Evolutionary conservation across 495 filamentous ascomycete genomes (phyloP), one percentile per base, ranked within the genome.

Genomic region (Hyphodiscus hymeniophilus): DNA sequence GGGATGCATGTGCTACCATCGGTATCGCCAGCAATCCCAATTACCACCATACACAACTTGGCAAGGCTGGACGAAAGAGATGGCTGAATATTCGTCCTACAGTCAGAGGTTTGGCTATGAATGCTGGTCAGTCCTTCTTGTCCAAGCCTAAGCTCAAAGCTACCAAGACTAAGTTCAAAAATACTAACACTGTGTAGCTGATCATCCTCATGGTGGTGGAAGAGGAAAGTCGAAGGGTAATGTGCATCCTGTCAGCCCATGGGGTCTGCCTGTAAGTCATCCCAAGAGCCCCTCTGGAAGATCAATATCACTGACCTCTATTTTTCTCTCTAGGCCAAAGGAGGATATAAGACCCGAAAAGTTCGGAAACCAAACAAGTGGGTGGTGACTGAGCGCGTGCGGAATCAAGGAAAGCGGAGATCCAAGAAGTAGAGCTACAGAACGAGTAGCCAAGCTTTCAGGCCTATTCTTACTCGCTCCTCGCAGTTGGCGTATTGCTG

Each of bases 191-290:
- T 11, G 3, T 23, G 22, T 38, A 42, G 47, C 45, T 43, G 94
- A 98, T 56, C 92, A 98, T 77, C 90, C 92, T 56, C 92, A 98
- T 67, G 92, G 92, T 76, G 92, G 92, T 83, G 92, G 92, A 63
- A 76, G 94, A 71, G 92, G 92, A 63, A 98, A 98, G 72, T 94
- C 88, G 20, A 97, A 98, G 84, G 90, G 92, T 75, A 97, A 97
- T 65, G 76, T 86, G 47, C 71, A 92, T 62, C 90, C 94, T 36
- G 86, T 89, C 62, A 94, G 87, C 70, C 89, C 89, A 50, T 98
- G 92, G 92, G 94, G 94, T 58, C 81, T 79, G 62, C 89, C 88
- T 67, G 89, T 95, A 84, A 65, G 87, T 77, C 17, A 42, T 26
- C 1, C 18, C 30, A 45, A 28, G 10, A 28, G 38, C 60, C 31